Evolutionary conservation across 257 asterid species (phyloP).

Genomic region (Jaltomata sinuosa): DNA sequence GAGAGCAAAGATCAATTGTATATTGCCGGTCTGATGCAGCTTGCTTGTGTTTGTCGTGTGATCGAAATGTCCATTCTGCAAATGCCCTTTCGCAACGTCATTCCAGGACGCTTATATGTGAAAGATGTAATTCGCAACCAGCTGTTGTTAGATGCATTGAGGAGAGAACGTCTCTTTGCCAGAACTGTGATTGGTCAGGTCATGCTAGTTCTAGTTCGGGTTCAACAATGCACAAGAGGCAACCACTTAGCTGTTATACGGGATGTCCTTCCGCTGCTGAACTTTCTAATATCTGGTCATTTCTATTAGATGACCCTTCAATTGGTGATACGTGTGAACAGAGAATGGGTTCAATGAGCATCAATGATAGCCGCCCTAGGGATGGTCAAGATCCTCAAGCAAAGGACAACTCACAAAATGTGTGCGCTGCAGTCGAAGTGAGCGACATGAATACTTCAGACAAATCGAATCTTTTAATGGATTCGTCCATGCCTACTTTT

Average conservation of each 20-base stretch:
- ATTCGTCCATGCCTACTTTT: conserved; percentile 15
- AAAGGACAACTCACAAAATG: conserved; percentile 19
- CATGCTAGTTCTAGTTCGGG: conserved; percentile 31
- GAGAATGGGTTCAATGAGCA: conserved; percentile 51
- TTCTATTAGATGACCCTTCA: conserved; percentile 40
- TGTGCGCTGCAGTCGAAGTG: conserved; percentile 10
- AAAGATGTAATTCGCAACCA: conserved; percentile 68
- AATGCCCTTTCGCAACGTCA: conserved; percentile 84
- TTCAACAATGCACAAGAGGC: conserved; percentile 47
- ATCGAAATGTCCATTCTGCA: conserved; percentile 85
- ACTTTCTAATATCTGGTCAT: conserved; percentile 67
- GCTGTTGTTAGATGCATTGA: conserved; percentile 64
- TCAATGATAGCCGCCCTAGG: conserved; percentile 21
- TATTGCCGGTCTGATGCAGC: conserved; percentile 90
- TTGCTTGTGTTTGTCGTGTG: conserved; percentile 78
- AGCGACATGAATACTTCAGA: conserved; percentile 14
- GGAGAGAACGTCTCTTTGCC: conserved; percentile 66
- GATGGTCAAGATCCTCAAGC: conserved; percentile 22
- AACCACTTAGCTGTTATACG: conserved; percentile 54
- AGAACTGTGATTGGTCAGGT: conserved; percentile 72
- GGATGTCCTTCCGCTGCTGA: conserved; percentile 89
- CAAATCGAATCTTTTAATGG: conserved; percentile 33
- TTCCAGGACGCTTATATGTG: conserved; percentile 76
- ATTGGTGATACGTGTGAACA: conserved; percentile 41
- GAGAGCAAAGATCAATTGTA: conserved; percentile 59